phyloP scores from a whole-genome alignment of 1,284 basidiomycete species.

The Sporisorium scitamineum region DNA sequence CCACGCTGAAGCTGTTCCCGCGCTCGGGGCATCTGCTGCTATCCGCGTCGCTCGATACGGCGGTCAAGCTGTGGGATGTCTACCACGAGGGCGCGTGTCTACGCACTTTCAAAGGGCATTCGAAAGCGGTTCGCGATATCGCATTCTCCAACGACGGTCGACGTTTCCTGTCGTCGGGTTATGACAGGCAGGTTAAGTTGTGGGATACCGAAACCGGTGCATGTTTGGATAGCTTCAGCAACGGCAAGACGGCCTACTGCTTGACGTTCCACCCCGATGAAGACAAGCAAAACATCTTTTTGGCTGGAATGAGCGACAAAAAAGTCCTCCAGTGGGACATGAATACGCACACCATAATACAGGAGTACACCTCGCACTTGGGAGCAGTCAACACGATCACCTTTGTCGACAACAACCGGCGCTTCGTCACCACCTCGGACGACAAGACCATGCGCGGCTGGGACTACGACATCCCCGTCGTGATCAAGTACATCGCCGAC shows the following conservation, averaged over 20 bases:
- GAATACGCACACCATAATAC: slow-evolving; percentile 89
- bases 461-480: slow-evolving; percentile 90
- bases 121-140: slow-evolving; percentile 95
- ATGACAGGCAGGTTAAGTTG: slow-evolving; percentile 96
- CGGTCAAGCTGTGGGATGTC: slow-evolving; percentile 99
- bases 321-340: slow-evolving; percentile 99
- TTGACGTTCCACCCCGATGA: slow-evolving; percentile 94
- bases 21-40: slow-evolving; percentile 91
- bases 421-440: slow-evolving; percentile 98
- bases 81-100: slow-evolving; percentile 97
- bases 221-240: slow-evolving; percentile 93
- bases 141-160: slow-evolving; percentile 92
- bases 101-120: slow-evolving; percentile 96
- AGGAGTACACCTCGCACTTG: slow-evolving; percentile 98
- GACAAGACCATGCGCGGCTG: slow-evolving; percentile 99
- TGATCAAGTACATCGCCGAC: slow-evolving; percentile 99
- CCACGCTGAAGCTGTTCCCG: slow-evolving; percentile 91
- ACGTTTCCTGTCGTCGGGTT: slow-evolving; percentile 90
- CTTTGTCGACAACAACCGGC: slow-evolving; percentile 92
- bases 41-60: slow-evolving; percentile 96
- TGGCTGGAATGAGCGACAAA: slow-evolving; percentile 99
- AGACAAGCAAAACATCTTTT: slow-evolving; percentile 94
- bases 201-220: slow-evolving; percentile 99
- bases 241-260: slow-evolving; percentile 95
- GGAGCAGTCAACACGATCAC: slow-evolving; percentile 98